Evolutionary conservation across 805 yeast species (phyloP).

Genomic region (Pichia phayaonensis): DNA sequence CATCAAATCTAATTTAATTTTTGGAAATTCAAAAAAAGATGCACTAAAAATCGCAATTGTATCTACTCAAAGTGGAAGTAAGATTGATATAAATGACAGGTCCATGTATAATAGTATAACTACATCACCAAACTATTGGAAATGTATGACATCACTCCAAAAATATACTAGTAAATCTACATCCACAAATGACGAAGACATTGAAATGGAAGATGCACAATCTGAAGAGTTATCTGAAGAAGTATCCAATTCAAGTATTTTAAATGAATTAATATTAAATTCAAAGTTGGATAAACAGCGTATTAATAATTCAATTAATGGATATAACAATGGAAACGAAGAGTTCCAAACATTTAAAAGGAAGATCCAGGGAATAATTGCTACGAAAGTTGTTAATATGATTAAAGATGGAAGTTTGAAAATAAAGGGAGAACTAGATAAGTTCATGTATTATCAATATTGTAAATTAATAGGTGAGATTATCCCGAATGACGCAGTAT

Average conservation of each 20-base stretch:
- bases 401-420: slow-evolving; percentile 3
- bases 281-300: slow-evolving; percentile 4
- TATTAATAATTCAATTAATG: neutral
- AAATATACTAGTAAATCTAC: neutral
- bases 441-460: slow-evolving; percentile 10
- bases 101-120: slow-evolving; percentile 9
- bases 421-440: slow-evolving; percentile 6
- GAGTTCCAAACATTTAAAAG: neutral
- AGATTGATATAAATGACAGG: neutral
- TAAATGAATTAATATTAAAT: slow-evolving; percentile 6
- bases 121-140: slow-evolving; percentile 10
- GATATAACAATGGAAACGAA: neutral
- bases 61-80: neutral
- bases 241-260: neutral
- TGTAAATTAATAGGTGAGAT: slow-evolving; percentile 2
- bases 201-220: neutral
- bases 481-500: slow-evolving; percentile 1
- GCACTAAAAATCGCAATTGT: slow-evolving; percentile 3
- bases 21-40: slow-evolving; percentile 4
- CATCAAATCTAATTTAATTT: neutral
- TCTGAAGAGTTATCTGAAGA: no score
- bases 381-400: slow-evolving; percentile 8
- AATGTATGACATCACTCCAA: slow-evolving; percentile 1
- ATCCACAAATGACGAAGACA: neutral
- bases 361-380: slow-evolving; percentile 4